Percentiles rank a stretch among this genome's conserved stretches.
Conservation (phyloP, 2,329 filamentous ascomycete species). For the Xylariales sp. region DNA sequence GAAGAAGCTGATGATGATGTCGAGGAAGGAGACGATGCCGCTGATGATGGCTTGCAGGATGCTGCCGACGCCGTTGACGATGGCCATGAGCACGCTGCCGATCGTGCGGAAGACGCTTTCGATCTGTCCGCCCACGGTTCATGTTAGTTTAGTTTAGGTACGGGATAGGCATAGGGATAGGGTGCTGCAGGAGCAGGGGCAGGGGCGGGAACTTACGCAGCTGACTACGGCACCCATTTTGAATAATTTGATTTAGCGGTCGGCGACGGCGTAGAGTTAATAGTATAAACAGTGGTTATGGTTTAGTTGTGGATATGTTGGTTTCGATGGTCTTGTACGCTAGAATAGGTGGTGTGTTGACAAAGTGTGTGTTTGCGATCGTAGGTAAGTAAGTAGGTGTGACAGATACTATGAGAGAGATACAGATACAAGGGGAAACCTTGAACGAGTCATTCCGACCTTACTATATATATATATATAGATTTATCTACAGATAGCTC, state of each 20-base stretch:
- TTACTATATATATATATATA: constrained; percentile 15
- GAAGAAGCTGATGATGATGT: constrained; percentile 74
- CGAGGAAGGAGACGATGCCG: constrained; percentile 72
- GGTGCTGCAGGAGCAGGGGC: constrained; percentile 2
- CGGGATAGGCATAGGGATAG: neutral
- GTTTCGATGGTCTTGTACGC: constrained; percentile 8
- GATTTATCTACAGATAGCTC: neutral
- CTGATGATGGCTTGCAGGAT: constrained; percentile 75
- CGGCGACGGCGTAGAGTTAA: constrained; percentile 10
- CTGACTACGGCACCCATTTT: constrained; percentile 87
- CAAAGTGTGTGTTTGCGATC: constrained; percentile 2
- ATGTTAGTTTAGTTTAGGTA: constrained; percentile 43
- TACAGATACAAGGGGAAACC: too few relatives aligned
- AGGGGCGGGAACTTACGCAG: constrained; percentile 71
- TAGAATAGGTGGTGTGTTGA: constrained; percentile 11
- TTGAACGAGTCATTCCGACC: constrained; percentile 22
- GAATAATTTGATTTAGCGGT: constrained; percentile 30
- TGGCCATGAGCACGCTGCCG: constrained; percentile 73
- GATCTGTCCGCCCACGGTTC: constrained; percentile 59
- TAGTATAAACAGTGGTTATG: constrained; percentile 18
- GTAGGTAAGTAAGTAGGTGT: neutral
- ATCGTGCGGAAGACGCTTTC: constrained; percentile 70
- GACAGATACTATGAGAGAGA: constrained; percentile 11
- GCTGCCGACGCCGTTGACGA: constrained; percentile 73
- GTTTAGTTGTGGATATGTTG: constrained; percentile 28